Conservation (phyloP, 345 rosid species). For the Salix exigua region DNA sequence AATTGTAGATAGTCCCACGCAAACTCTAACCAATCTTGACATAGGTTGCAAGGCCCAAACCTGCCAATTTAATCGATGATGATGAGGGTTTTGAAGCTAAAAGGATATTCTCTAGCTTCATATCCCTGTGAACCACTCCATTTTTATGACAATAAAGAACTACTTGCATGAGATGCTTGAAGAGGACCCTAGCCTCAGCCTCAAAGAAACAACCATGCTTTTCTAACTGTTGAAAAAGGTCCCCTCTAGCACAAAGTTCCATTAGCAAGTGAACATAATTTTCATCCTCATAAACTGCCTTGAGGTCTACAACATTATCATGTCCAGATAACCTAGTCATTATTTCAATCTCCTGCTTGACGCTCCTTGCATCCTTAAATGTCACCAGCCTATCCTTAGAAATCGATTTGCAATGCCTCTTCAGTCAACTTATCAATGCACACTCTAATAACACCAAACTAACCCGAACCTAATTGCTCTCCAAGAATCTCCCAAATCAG, state of each 20-base stretch:
- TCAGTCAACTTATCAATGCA: conserved; percentile 57
- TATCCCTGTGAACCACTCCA: conserved; percentile 60
- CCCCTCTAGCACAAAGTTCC: conserved; percentile 76
- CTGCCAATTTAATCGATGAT: conserved; percentile 61
- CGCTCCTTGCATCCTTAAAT: conserved; percentile 45
- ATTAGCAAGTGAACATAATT: conserved; percentile 58
- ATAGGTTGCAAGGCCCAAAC: conserved; percentile 69
- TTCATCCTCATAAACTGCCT: conserved; percentile 68
- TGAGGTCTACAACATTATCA: conserved; percentile 63
- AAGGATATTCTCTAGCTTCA: conserved; percentile 71
- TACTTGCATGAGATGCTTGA: conserved; percentile 7
- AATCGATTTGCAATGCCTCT: conserved; percentile 60
- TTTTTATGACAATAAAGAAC: conserved; percentile 57
- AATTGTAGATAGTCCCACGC: too few relatives aligned
- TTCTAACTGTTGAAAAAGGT: conserved; percentile 54
- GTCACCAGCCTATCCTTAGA: conserved; percentile 61
- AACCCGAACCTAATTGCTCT: conserved; percentile 62
- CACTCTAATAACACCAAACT: conserved; percentile 59
- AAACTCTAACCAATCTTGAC: conserved; percentile 38
- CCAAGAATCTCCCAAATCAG: conserved; percentile 31
- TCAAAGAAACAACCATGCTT: conserved; percentile 53
- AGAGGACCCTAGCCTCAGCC: conserved; percentile 50
- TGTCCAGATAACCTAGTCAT: conserved; percentile 66
- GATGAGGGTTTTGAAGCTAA: conserved; percentile 51
- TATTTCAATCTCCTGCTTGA: conserved; percentile 67